Evolutionary conservation across 495 filamentous ascomycete genomes (phyloP).

Genomic region (Daldinia loculata): DNA sequence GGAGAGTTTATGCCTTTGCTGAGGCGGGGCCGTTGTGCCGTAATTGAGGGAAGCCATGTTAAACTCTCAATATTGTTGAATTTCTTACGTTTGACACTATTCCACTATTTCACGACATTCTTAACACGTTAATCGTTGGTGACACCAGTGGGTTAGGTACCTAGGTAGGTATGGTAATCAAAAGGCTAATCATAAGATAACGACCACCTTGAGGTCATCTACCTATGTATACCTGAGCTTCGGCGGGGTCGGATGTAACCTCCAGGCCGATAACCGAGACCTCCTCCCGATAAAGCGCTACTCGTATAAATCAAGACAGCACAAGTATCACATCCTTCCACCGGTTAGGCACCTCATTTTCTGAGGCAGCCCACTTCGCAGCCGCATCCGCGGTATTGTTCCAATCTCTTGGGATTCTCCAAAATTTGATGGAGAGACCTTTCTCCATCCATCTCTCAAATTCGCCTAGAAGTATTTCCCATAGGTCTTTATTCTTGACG

Average conservation of each 20-base stretch:
- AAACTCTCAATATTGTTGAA: slow-evolving; percentile 5
- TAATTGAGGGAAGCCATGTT: slow-evolving; percentile 26
- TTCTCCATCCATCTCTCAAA: slow-evolving; percentile 37
- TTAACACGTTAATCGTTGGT: not conserved
- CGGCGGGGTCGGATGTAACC: slow-evolving; percentile 10
- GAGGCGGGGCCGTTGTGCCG: not conserved
- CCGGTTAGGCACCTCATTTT: not conserved
- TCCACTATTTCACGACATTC: not conserved
- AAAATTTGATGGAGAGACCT: slow-evolving; percentile 51
- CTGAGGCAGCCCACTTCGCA: slow-evolving; percentile 50
- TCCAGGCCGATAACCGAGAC: not conserved
- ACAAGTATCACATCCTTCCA: no score
- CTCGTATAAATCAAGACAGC: no score
- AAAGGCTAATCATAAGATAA: not conserved
- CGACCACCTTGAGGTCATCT: not conserved
- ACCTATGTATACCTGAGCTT: not conserved
- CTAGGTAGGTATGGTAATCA: not conserved
- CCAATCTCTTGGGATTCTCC: slow-evolving; percentile 53
- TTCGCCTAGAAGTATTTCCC: slow-evolving; percentile 52
- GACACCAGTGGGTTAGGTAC: not conserved
- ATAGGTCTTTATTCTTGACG: slow-evolving; percentile 57
- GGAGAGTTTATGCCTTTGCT: slow-evolving; percentile 18
- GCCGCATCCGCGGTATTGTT: slow-evolving; percentile 53
- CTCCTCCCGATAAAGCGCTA: not conserved
- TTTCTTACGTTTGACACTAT: not conserved